Evolutionary conservation across 495 filamentous ascomycete species (phyloP).

Genomic region (Aspergillus affinis): DNA sequence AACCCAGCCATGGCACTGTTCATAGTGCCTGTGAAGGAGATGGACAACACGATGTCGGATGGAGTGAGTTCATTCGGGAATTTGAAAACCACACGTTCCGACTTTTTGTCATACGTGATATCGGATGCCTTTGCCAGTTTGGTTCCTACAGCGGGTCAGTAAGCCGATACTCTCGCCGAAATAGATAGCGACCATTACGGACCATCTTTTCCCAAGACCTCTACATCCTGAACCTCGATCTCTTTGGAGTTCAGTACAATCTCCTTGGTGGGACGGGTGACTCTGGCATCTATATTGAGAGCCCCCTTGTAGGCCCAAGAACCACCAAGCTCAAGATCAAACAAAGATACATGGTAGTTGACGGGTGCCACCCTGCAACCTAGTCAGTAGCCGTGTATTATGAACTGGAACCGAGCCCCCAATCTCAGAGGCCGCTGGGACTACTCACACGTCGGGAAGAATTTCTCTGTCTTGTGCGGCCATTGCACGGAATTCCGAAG

Average conservation of each 20-base stretch:
- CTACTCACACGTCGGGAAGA: slow-evolving; percentile 51
- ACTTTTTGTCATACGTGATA: slow-evolving; percentile 75
- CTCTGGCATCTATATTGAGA: slow-evolving; percentile 62
- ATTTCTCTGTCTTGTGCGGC: slow-evolving; percentile 50
- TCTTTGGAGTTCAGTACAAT: slow-evolving; percentile 70
- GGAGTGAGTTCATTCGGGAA: slow-evolving; percentile 66
- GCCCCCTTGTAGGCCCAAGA: slow-evolving; percentile 81
- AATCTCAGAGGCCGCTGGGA: neutral
- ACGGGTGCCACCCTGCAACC: slow-evolving; percentile 68
- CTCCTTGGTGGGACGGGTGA: slow-evolving; percentile 62
- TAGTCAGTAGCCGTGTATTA: neutral
- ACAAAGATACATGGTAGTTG: slow-evolving; percentile 82
- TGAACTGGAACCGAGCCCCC: no score
- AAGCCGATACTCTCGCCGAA: neutral
- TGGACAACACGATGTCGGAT: slow-evolving; percentile 60
- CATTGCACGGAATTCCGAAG: slow-evolving; percentile 46
- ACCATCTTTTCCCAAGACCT: slow-evolving; percentile 37
- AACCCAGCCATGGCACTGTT: slow-evolving; percentile 97
- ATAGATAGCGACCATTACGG: slow-evolving; percentile 2
- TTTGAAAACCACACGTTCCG: slow-evolving; percentile 72
- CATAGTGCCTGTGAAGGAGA: slow-evolving; percentile 81
- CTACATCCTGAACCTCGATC: slow-evolving; percentile 39
- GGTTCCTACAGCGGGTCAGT: slow-evolving; percentile 28
- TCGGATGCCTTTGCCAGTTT: slow-evolving; percentile 55
- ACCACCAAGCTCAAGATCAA: slow-evolving; percentile 69